These are phyloP conservation scores for Pythium grandisporangium DNA, from an alignment of 352 stramenopile genomes.

Conservation along the genomic window DNA sequence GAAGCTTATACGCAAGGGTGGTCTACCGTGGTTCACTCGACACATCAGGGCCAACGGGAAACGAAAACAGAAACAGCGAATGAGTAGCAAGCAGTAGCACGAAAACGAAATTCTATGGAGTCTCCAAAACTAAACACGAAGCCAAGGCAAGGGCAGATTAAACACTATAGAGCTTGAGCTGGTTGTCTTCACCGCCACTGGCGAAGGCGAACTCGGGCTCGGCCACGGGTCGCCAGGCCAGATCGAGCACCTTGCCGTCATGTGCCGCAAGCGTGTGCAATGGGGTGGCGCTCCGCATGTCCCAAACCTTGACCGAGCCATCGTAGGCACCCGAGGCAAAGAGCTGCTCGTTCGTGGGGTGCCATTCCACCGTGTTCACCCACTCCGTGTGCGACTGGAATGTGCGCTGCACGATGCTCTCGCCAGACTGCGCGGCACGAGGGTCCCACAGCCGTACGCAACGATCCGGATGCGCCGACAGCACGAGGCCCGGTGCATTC, in stretches of 20 bases:
- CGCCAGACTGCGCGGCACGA: slow-evolving; percentile 47
- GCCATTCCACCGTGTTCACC: slow-evolving; percentile 72
- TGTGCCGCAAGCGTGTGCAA: slow-evolving; percentile 71
- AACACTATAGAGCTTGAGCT: slow-evolving; percentile 81
- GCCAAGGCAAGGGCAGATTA: slow-evolving; percentile 14
- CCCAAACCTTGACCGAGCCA: slow-evolving; percentile 76
- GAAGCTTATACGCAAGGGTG: too few relatives aligned
- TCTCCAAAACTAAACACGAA: too few relatives aligned
- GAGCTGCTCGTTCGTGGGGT: slow-evolving; percentile 39
- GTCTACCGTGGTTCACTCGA: too few relatives aligned
- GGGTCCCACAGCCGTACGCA: slow-evolving; percentile 80
- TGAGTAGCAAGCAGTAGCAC: too few relatives aligned
- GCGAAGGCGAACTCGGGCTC: slow-evolving; percentile 37
- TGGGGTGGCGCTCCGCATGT: slow-evolving; percentile 60
- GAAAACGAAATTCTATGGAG: too few relatives aligned
- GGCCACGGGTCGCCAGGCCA: slow-evolving; percentile 45
- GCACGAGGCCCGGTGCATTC: slow-evolving; percentile 44
- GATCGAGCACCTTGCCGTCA: slow-evolving; percentile 56
- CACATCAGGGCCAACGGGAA: too few relatives aligned
- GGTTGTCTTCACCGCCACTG: slow-evolving; percentile 78
- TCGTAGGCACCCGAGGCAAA: slow-evolving; percentile 77
- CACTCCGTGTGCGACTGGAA: slow-evolving; percentile 83
- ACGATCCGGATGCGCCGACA: slow-evolving; percentile 74
- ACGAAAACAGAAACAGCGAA: too few relatives aligned
- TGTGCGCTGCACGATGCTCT: slow-evolving; percentile 67